Evolutionary conservation across 140 eudicot genomes (phyloP), one percentile per base, ranked within the genome.

Genomic region (Ambrosia hybrid): DNA sequence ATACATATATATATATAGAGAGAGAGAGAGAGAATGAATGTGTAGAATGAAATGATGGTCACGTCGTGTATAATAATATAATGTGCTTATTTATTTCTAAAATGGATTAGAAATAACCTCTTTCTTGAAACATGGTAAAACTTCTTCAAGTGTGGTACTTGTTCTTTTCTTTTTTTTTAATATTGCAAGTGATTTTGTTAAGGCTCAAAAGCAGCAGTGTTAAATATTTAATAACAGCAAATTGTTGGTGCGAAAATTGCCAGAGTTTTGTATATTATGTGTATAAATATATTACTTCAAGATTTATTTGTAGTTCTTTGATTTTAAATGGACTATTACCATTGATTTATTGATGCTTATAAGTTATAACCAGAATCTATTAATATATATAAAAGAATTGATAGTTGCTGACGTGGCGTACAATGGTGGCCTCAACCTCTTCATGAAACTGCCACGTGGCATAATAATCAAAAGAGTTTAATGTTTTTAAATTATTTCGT

Each of bases 31-130:
- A 55, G 12, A 17, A 14, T 41, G 46, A 9, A 2, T 38, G 39
- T 33, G 61, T 9, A 74, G 85, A 79, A 80, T 74, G 88, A 68
- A 78, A 82, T 86, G 88, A 86, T 80, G 86, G 78, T 69, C 72
- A 76, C 83, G 84, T 76, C 84, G 91, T 83, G 84, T 68, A 71
- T 65, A 14, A 49, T 41, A 14, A 6, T 5, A 4, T 41, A 14
- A 11, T 5, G 2, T 30, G 16, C 45, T 12, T 9, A 55, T 37
- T 4, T 16, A 39, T 13, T 63, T 13, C 3, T 64, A 26, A 38
- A 1, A 12, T 46, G 58, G 65, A 13, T 30, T 41, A 51, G n/a
- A 8, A 48, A 3, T 10, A 33, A 21, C 41, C 68, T n/a, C 9
- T 6, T 48, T 48, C 53, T 48, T 48, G 9, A 10, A 7, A 9